phyloP scores from a whole-genome alignment of 2,329 filamentous ascomycete species.

The Paraphoma chrysanthemicola region DNA sequence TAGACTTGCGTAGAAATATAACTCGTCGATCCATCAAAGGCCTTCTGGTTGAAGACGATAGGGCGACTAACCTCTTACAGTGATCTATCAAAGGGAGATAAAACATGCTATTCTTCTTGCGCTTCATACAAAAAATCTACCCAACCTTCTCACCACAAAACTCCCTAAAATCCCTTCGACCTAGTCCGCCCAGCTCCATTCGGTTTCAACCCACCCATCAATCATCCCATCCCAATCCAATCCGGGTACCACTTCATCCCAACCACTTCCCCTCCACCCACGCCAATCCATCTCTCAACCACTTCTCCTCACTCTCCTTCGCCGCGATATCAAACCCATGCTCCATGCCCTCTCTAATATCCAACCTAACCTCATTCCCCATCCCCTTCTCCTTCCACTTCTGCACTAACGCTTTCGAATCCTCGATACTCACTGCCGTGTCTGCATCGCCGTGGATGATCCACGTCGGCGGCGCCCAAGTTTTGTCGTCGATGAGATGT shows the following conservation, averaged over 20 bases:
- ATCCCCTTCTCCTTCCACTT: conserved; percentile 25
- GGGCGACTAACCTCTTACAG: no score
- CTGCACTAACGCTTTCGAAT: conserved; percentile 33
- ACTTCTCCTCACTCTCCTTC: conserved; percentile 33
- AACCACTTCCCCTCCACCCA: conserved; percentile 39
- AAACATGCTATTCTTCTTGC: no score
- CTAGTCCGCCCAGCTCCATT: no score
- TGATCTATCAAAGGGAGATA: no score
- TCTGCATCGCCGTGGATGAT: conserved; percentile 42
- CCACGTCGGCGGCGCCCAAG: conserved; percentile 34
- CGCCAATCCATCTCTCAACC: conserved; percentile 36
- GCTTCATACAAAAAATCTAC: no score
- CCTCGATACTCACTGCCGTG: conserved; percentile 32
- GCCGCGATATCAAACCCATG: conserved; percentile 42
- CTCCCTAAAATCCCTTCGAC: no score
- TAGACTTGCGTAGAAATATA: no score
- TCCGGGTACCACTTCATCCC: background rate
- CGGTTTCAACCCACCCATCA: background rate
- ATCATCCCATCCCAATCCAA: background rate
- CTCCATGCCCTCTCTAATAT: conserved; percentile 23
- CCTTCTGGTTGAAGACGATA: no score
- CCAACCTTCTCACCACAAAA: no score
- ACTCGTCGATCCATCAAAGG: no score
- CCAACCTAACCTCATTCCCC: conserved; percentile 23
- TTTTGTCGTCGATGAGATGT: conserved; percentile 28